These are phyloP conservation scores for Aspergillus terreus DNA, from an alignment of 2,329 filamentous ascomycete species.

Conservation along the genomic window DNA sequence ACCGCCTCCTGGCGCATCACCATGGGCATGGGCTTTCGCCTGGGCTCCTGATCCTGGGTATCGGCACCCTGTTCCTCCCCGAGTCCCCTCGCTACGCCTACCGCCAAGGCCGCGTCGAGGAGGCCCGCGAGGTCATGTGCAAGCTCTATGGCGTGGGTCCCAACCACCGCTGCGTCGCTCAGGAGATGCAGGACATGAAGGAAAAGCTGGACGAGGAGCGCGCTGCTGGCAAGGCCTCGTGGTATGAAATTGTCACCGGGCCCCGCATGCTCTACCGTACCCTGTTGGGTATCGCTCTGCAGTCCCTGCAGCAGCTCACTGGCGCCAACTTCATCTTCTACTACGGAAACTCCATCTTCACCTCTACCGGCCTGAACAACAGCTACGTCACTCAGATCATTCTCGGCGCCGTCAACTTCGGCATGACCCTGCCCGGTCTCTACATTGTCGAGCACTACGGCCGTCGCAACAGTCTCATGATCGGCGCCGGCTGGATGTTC, in stretches of 20 bases:
- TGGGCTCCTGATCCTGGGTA: slow-evolving; percentile 54
- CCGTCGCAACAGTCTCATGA: slow-evolving; percentile 63
- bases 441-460: slow-evolving; percentile 69
- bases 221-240: slow-evolving; percentile 36
- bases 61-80: slow-evolving; percentile 54
- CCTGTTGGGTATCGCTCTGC: slow-evolving; percentile 43
- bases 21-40: slow-evolving; percentile 57
- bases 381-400: slow-evolving; percentile 67
- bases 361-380: slow-evolving; percentile 62
- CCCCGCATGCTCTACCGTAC: slow-evolving; percentile 48
- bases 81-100: slow-evolving; percentile 60
- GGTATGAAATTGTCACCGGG: slow-evolving; percentile 45
- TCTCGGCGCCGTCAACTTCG: slow-evolving; percentile 65
- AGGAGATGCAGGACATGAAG: slow-evolving; percentile 57
- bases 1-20: slow-evolving; percentile 49
- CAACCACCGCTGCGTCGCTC: slow-evolving; percentile 53
- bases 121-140: slow-evolving; percentile 51
- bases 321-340: slow-evolving; percentile 52
- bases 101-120: slow-evolving; percentile 50
- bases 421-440: slow-evolving; percentile 63
- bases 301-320: slow-evolving; percentile 47
- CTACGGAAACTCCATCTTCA: slow-evolving; percentile 59
- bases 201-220: slow-evolving; percentile 56
- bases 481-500: slow-evolving; percentile 66
- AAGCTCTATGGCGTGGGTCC: slow-evolving; percentile 54